Evolutionary conservation across 225 moss, liverwort and hornwort genomes (phyloP).

Genomic region (Physcomitrellopsis africana): DNA sequence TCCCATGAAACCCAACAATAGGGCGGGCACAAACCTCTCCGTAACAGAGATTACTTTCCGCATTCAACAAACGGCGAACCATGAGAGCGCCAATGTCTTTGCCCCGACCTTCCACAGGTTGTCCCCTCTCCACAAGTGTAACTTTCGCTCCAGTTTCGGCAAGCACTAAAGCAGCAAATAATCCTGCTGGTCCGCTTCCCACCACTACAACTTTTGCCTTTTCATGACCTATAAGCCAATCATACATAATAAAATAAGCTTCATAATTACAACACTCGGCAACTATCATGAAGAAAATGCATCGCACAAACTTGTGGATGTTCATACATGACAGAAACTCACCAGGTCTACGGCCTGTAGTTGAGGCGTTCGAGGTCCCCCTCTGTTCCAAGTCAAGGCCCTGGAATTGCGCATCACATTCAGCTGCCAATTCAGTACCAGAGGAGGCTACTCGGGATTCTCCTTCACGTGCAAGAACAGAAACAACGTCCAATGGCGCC

Average conservation of each 20-base stretch:
- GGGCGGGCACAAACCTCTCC: slow-evolving; percentile 72
- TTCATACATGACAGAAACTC: slow-evolving; percentile 18
- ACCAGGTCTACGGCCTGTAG: slow-evolving; percentile 45
- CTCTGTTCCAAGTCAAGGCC: slow-evolving; percentile 18
- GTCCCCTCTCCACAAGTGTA: slow-evolving; percentile 88
- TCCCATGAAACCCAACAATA: not conserved
- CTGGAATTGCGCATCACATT: slow-evolving; percentile 25
- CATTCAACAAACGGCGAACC: slow-evolving; percentile 76
- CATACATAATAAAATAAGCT: slow-evolving; percentile 8
- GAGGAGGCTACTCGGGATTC: slow-evolving; percentile 34
- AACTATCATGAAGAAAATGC: not conserved
- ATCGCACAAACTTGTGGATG: not conserved
- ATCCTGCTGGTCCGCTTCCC: slow-evolving; percentile 96
- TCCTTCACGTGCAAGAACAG: slow-evolving; percentile 54
- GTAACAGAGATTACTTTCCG: slow-evolving; percentile 93
- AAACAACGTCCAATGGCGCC: slow-evolving; percentile 74
- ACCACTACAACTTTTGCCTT: slow-evolving; percentile 74
- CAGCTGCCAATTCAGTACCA: slow-evolving; percentile 9
- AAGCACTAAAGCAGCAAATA: slow-evolving; percentile 87
- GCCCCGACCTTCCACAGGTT: slow-evolving; percentile 89
- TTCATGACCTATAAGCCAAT: slow-evolving; percentile 37
- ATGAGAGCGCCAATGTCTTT: slow-evolving; percentile 92
- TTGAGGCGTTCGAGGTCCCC: slow-evolving; percentile 36
- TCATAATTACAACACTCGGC: slow-evolving; percentile 9
- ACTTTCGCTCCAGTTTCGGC: slow-evolving; percentile 84